A percentile compares a stretch with the other conserved stretches of the same genome.
Conservation (phyloP, 306 rosid species). For the Vigna reflexopilosa region DNA sequence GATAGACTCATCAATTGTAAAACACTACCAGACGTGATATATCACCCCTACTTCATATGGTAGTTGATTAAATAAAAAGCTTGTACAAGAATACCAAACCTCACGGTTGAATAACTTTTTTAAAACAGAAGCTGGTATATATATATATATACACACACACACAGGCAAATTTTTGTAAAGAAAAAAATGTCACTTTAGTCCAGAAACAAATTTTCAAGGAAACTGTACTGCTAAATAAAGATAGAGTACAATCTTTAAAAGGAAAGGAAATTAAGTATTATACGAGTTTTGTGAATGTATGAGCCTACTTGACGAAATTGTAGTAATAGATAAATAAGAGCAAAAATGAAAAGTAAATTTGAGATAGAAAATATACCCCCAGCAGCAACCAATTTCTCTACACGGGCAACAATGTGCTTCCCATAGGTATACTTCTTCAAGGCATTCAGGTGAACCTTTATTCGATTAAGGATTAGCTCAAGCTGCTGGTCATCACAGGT, state of each 20-base stretch:
- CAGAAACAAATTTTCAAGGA: background rate
- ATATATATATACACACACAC: background rate
- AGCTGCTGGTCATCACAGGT: slow-evolving; percentile 97
- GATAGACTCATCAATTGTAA: background rate
- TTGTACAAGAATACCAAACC: background rate
- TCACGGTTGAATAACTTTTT: slow-evolving; percentile 17
- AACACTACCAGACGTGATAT: slow-evolving; percentile 4
- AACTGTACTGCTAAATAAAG: background rate
- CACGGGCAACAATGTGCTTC: slow-evolving; percentile 97
- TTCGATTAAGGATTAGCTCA: slow-evolving; percentile 89
- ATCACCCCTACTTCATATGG: slow-evolving; percentile 29
- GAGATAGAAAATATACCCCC: slow-evolving; percentile 73
- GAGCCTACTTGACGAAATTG: background rate
- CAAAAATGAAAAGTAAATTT: background rate
- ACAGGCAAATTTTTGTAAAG: background rate
- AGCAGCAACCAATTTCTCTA: slow-evolving; percentile 97
- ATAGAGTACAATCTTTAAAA: background rate
- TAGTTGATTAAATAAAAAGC: background rate
- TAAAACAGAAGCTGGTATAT: background rate
- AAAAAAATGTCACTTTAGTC: background rate
- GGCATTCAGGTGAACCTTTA: slow-evolving; percentile 94
- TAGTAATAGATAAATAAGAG: background rate
- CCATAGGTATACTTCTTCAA: slow-evolving; percentile 96
- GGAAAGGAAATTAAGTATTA: background rate
- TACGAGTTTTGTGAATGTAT: background rate